Conservation (phyloP, 352 stramenopile species). For the Phytophthora fragariae region DNA sequence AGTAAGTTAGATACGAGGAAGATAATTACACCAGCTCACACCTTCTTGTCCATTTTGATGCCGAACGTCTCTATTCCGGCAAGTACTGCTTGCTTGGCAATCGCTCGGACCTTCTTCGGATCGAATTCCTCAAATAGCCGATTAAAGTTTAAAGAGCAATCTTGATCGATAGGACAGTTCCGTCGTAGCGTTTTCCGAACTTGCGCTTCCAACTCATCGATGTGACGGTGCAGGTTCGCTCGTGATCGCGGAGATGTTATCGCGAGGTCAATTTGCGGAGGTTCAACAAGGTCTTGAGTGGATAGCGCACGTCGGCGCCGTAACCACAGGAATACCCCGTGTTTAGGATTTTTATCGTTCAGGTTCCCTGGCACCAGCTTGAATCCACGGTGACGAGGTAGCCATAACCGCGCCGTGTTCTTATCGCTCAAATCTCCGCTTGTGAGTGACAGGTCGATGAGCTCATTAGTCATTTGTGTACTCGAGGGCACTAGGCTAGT, state of each 20-base stretch:
- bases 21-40: conserved; percentile 17
- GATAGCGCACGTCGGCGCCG: conserved; percentile 46
- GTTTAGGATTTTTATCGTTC: conserved; percentile 65
- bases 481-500: conserved; percentile 60
- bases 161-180: conserved; percentile 81
- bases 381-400: conserved; percentile 77
- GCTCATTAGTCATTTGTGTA: conserved; percentile 58
- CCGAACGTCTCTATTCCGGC: conserved; percentile 70
- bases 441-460: conserved; percentile 74
- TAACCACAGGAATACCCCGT: conserved; percentile 76
- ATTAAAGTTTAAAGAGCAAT: conserved; percentile 76
- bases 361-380: conserved; percentile 76
- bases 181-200: conserved; percentile 71
- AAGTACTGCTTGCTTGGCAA: conserved; percentile 57
- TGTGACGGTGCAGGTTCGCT: conserved; percentile 54
- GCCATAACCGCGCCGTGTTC: conserved; percentile 68
- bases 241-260: conserved; percentile 53
- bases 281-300: conserved; percentile 64
- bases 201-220: conserved; percentile 76
- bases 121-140: conserved; percentile 84
- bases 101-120: conserved; percentile 61
- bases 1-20: neutral
- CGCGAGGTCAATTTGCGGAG: conserved; percentile 37
- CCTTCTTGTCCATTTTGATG: conserved; percentile 83
- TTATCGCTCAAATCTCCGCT: conserved; percentile 73